Conservation (phyloP, 73 alveolate genomes). For the Symbiodinium pilosum region DNA sequence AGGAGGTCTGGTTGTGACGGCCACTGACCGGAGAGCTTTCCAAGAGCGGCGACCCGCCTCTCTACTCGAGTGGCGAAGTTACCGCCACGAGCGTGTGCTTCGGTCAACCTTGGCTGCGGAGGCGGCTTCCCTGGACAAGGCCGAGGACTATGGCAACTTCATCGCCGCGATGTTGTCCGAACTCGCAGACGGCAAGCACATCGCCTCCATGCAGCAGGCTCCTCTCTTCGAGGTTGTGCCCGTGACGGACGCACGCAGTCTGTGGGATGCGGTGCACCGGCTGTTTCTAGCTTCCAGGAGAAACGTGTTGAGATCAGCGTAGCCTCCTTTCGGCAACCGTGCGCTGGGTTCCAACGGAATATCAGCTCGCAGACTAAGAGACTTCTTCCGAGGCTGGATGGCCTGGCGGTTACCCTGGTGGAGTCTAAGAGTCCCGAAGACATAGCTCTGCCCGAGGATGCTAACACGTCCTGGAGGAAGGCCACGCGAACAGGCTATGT, state of each 20-base stretch:
- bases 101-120: slow-evolving; percentile 1
- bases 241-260: not conserved
- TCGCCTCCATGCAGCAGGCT: not conserved
- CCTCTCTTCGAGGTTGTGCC: slow-evolving; percentile 5
- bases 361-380: not conserved
- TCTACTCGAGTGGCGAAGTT: slow-evolving; percentile 12
- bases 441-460: not conserved
- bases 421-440: not conserved
- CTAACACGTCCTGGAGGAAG: not conserved
- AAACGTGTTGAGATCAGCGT: slow-evolving; percentile 13
- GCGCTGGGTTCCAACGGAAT: slow-evolving; percentile 40
- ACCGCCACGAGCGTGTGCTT: slow-evolving; percentile 2
- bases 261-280: slow-evolving; percentile 35
- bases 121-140: slow-evolving; percentile 19
- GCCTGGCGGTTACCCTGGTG: not conserved
- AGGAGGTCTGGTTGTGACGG: not conserved
- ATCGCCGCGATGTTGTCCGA: not conserved
- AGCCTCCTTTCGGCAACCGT: not conserved
- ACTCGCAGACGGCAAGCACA: not conserved
- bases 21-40: not conserved
- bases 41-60: not conserved
- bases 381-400: not conserved
- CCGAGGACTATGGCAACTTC: slow-evolving; percentile 3
- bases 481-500: not conserved
- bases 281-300: not conserved